Evolutionary conservation across 139 green algal species (phyloP), one percentile per base, ranked within the genome.

Genomic region (Tetratostichococcus sp.): DNA sequence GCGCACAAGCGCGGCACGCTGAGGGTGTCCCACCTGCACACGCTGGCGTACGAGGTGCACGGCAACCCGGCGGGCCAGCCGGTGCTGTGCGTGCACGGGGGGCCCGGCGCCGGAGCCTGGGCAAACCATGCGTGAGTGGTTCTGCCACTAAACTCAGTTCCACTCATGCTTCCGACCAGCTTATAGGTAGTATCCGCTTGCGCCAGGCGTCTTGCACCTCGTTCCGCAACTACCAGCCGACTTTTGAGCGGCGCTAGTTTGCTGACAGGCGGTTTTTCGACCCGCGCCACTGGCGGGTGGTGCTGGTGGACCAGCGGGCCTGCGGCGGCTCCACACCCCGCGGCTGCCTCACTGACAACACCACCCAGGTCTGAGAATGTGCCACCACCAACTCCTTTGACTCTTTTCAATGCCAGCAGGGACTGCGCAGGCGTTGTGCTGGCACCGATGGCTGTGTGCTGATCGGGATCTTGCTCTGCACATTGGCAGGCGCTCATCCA

Each of bases 231-330:
- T n/a, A n/a, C n/a, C n/a, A n/a, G n/a, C n/a, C n/a, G n/a, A n/a
- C n/a, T n/a, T n/a, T n/a, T n/a, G n/a, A n/a, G n/a, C n/a, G n/a
- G n/a, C n/a, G n/a, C n/a, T n/a, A n/a, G n/a, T n/a, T n/a, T 25
- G 65, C 62, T n/a, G 80, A 67, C 83, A 90, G 81, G 4, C 81
- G 79, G 1, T 91, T 94, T 76, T 94, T 94, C 72, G 86, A 94
- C 70, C 82, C 82, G 14, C 1, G 57, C 17, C 67, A 79, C 25
- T 95, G 84, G 65, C 70, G 77, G 11, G 84, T 94, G 3, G 79
- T 94, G 21, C 79, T 95, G 14, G 39, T 93, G 2, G 89, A 94
- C 75, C 90, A 94, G 74, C 75, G 90, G 0, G 90, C 85, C 4
- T 93, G 89, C 68, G 89, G 89, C 23, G 43, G 58, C 1, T 89